Base-by-base conservation (phyloP, 202 grass and related monocot species). In the Brachypodium distachyon region DNA sequence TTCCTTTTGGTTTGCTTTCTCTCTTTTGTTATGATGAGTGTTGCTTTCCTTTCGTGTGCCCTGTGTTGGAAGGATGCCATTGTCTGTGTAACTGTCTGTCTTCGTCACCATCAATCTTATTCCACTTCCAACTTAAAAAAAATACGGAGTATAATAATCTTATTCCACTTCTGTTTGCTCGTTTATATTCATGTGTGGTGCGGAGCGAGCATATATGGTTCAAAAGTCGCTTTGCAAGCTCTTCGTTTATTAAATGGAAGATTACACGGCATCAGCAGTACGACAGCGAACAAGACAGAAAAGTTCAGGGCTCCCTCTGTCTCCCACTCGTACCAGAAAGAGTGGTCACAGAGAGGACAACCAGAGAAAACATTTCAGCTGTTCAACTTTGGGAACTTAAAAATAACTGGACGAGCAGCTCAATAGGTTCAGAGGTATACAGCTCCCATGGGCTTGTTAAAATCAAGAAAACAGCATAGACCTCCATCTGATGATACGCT, bases 401-500 rank as follows among this genome's bases (percentile, higher is more conserved):
- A n/a, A 77, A 32, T 52, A 46, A 65, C 53, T 50, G 31, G 60
- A 82, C 51, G 38, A 16, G 47, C 54, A 72, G n/a, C 43, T 55
- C 38, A 64, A 18, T 40, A 28, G 31, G 26, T 67, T 40, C 51
- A 69, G 28, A 56, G 63, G 61, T 53, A 79, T 53, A 70, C 68
- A 84, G 49, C 61, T 79, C 19, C 61, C 23, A 81, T 6, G 9
- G 62, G 53, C 69, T n/a, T 34, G 61, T 67, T 17, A 17, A 17
- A 32, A n/a, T n/a, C n/a, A n/a, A 43, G 17, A 56, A 55, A 72
- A 69, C 43, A 51, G 19, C 13, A 23, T 7, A 34, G 68, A 69
- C 80, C 70, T 81, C 49, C 51, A 18, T 42, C 48, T 3, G 43
- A 77, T 39, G 62, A 5, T n/a, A 59, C 11, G 40, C 77, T 89